Evolutionary conservation across 1,284 basidiomycete genomes (phyloP), one percentile per base, ranked within the genome.

Genomic region (Entoloma clypeatum): DNA sequence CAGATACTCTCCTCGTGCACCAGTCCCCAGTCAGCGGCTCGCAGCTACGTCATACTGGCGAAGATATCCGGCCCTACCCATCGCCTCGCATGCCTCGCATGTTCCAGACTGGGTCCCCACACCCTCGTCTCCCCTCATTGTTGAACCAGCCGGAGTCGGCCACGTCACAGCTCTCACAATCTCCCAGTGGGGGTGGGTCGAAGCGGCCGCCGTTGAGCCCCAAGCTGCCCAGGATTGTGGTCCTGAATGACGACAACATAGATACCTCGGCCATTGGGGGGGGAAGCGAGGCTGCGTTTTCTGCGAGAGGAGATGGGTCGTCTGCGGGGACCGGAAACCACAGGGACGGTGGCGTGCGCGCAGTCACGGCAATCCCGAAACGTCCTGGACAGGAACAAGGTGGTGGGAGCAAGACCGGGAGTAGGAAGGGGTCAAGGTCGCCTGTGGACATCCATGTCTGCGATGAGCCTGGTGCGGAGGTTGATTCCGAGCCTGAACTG

Each of bases 221-320:
- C n/a, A 36, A 11, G 32, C 41, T 10, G 18, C 52, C 49, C 22
- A 37, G 41, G 5, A 51, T 43, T 30, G 49, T 39, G 27, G 43
- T 48, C 3, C 39, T 52, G 3, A 47, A 45, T 16, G 47, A 57
- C 5, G 51, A 57, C 14, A 46, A 53, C 5, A 47, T 57, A 5
- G 56, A 56, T 8, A 52, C 50, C 5, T 56, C 56, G 19, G 54
- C 55, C 41, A 41, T 57, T n/a, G 57, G 55, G 11, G 47, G 61
- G 6, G 55, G 58, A 5, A 44, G 44, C 13, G 38, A 41, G 10
- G 41, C 45, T 19, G 45, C 30, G 36, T 36, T 35, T 36, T 51
- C 39, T 50, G 60, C 17, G 54, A 59, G 1, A 53, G 44, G 33
- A 59, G 58, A 7, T 44, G 51, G 14, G 59, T 57, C 27, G 56